Conservation (phyloP, 192 early-diverging fungal genomes). For the Endogone sp. region DNA sequence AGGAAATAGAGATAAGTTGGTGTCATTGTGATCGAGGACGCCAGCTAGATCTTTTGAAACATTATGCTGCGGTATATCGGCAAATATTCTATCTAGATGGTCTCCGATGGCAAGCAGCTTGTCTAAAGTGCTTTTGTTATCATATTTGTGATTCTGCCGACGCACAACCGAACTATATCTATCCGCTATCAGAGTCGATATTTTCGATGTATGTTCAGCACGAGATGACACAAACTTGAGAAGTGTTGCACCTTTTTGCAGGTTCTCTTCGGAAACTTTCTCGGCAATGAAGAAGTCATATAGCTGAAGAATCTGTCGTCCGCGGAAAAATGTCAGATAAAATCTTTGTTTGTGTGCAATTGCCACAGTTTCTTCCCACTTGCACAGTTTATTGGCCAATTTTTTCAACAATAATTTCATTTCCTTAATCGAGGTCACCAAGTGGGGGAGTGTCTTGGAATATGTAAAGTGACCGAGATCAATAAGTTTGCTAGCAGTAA, state of each 20-base stretch:
- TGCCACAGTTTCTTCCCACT: neutral
- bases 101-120: conserved; percentile 9
- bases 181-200: too few relatives aligned
- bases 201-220: neutral
- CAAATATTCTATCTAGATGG: conserved; percentile 4
- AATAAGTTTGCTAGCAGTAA: neutral
- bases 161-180: neutral
- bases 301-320: neutral
- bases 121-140: neutral
- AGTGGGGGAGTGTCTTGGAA: neutral
- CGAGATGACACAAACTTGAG: neutral
- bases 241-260: neutral
- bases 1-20: conserved; percentile 1
- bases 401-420: neutral
- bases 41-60: neutral
- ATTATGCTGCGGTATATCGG: neutral
- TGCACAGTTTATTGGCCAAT: neutral
- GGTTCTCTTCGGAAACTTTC: neutral
- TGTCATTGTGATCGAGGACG: neutral
- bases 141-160: neutral
- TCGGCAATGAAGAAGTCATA: neutral
- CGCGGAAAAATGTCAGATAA: neutral
- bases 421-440: neutral
- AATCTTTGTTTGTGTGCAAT: neutral
- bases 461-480: conserved; percentile 7